Conservation (phyloP, 1,284 basidiomycete species). For the Cutaneotrichosporon curvatum region DNA sequence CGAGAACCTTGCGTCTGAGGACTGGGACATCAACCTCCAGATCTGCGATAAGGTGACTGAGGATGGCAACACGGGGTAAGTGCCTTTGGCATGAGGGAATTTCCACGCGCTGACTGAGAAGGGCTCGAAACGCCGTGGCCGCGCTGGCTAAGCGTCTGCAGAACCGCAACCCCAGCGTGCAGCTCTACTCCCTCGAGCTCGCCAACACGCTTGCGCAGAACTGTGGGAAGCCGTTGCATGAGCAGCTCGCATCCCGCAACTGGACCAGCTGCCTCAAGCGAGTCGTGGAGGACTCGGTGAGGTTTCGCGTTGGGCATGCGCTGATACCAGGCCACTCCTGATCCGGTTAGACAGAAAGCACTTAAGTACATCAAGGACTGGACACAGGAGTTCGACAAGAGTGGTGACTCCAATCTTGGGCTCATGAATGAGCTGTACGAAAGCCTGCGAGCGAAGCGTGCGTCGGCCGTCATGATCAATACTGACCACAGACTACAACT, state of each 20-base stretch:
- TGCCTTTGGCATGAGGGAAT: too few species aligned
- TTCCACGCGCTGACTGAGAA: slow-evolving; percentile 38
- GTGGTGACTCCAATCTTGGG: slow-evolving; percentile 64
- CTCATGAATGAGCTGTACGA: slow-evolving; percentile 89
- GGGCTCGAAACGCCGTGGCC: slow-evolving; percentile 77
- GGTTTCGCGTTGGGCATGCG: slow-evolving; percentile 29
- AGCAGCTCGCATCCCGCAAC: slow-evolving; percentile 79
- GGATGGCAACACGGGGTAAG: slow-evolving; percentile 74
- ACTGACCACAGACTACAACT: slow-evolving; percentile 41
- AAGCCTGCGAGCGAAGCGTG: slow-evolving; percentile 73
- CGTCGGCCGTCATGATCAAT: slow-evolving; percentile 20
- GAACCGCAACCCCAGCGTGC: slow-evolving; percentile 93
- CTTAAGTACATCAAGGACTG: slow-evolving; percentile 71
- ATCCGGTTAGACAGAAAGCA: slow-evolving; percentile 73
- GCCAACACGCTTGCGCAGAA: slow-evolving; percentile 88
- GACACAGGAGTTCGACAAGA: slow-evolving; percentile 70
- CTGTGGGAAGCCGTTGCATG: slow-evolving; percentile 69
- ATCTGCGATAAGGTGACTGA: slow-evolving; percentile 94
- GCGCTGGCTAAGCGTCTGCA: slow-evolving; percentile 82
- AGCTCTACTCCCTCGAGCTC: slow-evolving; percentile 82
- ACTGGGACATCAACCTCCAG: slow-evolving; percentile 92
- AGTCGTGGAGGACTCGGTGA: slow-evolving; percentile 77
- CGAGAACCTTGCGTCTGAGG: slow-evolving; percentile 86
- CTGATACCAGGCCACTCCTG: slow-evolving; percentile 67
- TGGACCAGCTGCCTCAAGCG: slow-evolving; percentile 85